Evolutionary conservation across 1,284 basidiomycete species (phyloP).

Genomic region (Bjerkandera adusta): DNA sequence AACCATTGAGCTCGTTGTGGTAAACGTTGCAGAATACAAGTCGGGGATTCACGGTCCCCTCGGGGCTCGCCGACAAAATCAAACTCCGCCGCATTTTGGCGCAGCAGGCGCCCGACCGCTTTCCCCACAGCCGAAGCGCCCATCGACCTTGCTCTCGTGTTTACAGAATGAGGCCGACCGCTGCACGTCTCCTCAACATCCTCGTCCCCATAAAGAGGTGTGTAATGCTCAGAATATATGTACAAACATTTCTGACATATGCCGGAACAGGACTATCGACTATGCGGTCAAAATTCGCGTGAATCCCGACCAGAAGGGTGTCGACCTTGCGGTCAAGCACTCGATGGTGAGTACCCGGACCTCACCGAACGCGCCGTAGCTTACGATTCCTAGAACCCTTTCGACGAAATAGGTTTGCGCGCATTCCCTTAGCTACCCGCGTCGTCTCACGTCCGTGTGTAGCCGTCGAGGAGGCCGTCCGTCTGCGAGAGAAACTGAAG

Average conservation of each 20-base stretch:
- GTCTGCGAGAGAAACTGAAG: conserved; percentile 82
- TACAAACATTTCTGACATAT: no score
- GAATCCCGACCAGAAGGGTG: conserved; percentile 86
- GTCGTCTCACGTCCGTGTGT: conserved; percentile 1
- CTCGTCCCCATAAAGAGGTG: conserved; percentile 91
- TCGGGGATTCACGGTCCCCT: conserved; percentile 18
- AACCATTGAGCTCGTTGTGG: conserved; percentile 50
- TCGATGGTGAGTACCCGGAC: conserved; percentile 73
- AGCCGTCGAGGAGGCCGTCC: conserved; percentile 98
- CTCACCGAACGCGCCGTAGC: background rate
- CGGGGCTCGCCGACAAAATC: conserved; percentile 6
- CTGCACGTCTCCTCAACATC: conserved; percentile 76
- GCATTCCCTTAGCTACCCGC: background rate
- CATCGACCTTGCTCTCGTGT: background rate
- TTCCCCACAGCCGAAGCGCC: background rate
- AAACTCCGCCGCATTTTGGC: no score
- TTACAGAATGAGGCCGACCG: conserved; percentile 74
- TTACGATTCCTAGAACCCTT: conserved; percentile 72
- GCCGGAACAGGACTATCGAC: conserved; percentile 62
- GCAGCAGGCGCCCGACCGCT: background rate
- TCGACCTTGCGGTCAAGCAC: conserved; percentile 95
- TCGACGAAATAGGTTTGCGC: conserved; percentile 89
- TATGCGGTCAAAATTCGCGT: conserved; percentile 95
- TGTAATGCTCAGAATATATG: conserved; percentile 40
- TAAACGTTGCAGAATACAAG: conserved; percentile 22